Percentiles rank a stretch among this genome's conserved stretches.
phyloP scores from a whole-genome alignment of 352 stramenopile genomes.

The Phytophthora citrophthora region DNA sequence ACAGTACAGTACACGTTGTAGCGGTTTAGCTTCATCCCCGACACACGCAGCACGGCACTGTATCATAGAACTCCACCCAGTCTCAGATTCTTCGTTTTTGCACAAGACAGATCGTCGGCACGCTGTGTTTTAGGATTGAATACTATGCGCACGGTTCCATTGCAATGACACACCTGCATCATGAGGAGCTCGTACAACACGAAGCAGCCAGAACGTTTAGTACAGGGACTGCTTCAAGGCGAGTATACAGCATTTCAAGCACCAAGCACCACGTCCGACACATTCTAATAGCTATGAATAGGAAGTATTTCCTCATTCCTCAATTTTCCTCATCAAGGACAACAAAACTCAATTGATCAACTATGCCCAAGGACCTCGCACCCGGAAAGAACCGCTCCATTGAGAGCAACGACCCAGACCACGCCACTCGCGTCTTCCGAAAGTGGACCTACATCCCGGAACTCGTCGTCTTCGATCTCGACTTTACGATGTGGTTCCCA shows the following conservation, averaged over 20 bases:
- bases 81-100: not conserved
- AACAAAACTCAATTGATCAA: not conserved
- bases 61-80: not conserved
- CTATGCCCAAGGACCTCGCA: constrained; percentile 16
- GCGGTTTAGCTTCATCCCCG: not conserved
- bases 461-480: constrained; percentile 42
- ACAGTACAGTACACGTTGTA: too few species aligned
- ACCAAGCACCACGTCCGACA: too few species aligned
- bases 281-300: too few species aligned
- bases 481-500: constrained; percentile 80
- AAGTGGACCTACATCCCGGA: constrained; percentile 60
- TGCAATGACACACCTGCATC: not conserved
- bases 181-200: not conserved
- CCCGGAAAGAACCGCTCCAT: constrained; percentile 25
- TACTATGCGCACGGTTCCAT: not conserved
- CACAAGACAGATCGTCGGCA: not conserved
- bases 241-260: too few species aligned
- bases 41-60: not conserved
- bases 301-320: not conserved
- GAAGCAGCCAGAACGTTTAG: too few species aligned
- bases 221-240: too few species aligned
- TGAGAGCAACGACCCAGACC: constrained; percentile 16
- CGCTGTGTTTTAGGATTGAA: not conserved
- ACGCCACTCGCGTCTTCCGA: constrained; percentile 19
- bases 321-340: not conserved